Evolutionary conservation across 176 grass and related monocot genomes (phyloP).

Genomic region (Zoysia japonica): DNA sequence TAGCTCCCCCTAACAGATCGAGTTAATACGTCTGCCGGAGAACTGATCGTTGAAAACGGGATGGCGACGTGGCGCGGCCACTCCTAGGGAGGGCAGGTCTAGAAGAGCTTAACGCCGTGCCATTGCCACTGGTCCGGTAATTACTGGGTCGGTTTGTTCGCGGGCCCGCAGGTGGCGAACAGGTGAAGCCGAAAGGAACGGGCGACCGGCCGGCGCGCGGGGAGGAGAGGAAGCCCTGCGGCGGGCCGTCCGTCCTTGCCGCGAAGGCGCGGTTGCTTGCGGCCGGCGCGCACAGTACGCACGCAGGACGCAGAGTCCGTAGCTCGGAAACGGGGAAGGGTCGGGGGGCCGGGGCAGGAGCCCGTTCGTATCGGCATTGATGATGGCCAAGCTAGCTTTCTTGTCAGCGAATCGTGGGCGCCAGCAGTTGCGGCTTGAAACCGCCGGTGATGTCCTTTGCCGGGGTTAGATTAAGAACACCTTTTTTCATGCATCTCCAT

Average conservation of each 20-base stretch:
- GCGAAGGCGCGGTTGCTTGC: not conserved
- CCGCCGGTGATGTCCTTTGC: too few species aligned
- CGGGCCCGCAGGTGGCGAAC: not conserved
- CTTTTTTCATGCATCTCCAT: too few species aligned
- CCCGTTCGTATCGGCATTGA: too few species aligned
- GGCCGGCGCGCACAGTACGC: not conserved
- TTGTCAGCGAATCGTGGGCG: too few species aligned
- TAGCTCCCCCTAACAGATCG: not conserved
- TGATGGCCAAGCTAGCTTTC: too few species aligned
- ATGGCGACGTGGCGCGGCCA: conserved; percentile 4
- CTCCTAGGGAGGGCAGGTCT: not conserved
- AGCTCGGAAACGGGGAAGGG: too few species aligned
- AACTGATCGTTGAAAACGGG: not conserved
- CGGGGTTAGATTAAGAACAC: too few species aligned
- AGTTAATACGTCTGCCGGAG: conserved; percentile 24
- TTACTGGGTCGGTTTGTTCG: not conserved
- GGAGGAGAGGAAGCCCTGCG: too few species aligned
- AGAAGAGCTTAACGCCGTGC: not conserved
- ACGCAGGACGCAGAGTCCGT: too few species aligned
- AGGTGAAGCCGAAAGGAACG: not conserved
- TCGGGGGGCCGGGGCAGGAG: too few species aligned
- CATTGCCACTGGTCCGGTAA: not conserved
- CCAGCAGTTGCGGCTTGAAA: too few species aligned
- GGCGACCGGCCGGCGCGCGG: not conserved
- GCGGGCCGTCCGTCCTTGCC: too few species aligned